Evolutionary conservation across 176 grass and related monocot species (phyloP).

Genomic region (Carex pumila): DNA sequence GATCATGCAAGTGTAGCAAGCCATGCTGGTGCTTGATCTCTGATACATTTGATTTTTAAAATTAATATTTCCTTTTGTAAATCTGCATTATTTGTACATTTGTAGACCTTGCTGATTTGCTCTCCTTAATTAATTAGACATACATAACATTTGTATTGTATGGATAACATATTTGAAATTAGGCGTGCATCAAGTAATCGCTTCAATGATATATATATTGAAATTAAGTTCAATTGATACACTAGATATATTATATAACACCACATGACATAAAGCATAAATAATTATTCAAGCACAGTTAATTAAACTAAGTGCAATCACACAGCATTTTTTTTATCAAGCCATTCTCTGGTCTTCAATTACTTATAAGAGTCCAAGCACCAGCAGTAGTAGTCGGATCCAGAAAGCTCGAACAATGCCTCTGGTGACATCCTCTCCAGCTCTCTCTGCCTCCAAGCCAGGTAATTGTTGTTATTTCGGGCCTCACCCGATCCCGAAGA

Average conservation of each 20-base stretch:
- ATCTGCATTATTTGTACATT: background rate
- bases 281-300: constrained; percentile 13
- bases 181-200: background rate
- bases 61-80: background rate
- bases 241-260: background rate
- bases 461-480: constrained; percentile 46
- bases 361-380: constrained; percentile 55
- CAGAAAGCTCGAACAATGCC: constrained; percentile 59
- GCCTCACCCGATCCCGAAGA: constrained; percentile 49
- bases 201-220: background rate
- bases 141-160: background rate
- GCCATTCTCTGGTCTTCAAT: background rate
- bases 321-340: background rate
- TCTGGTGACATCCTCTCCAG: constrained; percentile 86
- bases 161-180: background rate
- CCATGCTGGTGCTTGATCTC: background rate
- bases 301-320: background rate
- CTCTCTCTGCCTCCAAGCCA: constrained; percentile 69
- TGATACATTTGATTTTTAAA: background rate
- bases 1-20: background rate
- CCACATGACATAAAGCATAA: background rate
- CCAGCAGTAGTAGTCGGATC: constrained; percentile 90
- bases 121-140: background rate
- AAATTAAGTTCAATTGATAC: background rate
- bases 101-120: background rate